Evolutionary conservation across 2,329 filamentous ascomycete genomes (phyloP).

Genomic region (Trichoderma semiorbis): DNA sequence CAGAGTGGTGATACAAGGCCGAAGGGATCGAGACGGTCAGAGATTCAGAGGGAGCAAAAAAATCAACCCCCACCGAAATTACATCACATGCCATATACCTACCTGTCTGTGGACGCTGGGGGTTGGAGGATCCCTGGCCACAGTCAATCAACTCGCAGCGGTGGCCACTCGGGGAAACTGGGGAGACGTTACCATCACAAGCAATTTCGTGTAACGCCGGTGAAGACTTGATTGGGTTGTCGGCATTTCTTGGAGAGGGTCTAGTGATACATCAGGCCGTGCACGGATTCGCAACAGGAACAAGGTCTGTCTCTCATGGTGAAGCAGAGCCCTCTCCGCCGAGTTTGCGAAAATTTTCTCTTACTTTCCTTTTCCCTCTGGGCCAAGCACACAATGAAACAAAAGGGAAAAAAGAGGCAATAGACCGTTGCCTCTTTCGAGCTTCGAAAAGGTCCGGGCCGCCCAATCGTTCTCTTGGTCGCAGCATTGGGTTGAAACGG

Average conservation of each 20-base stretch:
- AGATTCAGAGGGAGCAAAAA: not conserved
- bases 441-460: constrained; percentile 6
- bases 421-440: not conserved
- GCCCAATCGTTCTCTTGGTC: not conserved
- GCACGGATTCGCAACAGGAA: not conserved
- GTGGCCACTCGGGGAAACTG: constrained; percentile 14
- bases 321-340: not conserved
- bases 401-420: not conserved
- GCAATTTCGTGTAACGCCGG: constrained; percentile 15
- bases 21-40: not conserved
- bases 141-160: constrained; percentile 7
- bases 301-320: not conserved
- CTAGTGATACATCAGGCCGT: not conserved
- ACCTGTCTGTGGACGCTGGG: not conserved
- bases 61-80: not conserved
- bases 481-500: constrained; percentile 17
- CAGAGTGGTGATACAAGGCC: not conserved
- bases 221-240: constrained; percentile 2
- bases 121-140: not conserved
- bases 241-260: not conserved
- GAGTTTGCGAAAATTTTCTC: not conserved
- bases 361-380: not conserved
- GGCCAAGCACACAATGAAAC: not conserved
- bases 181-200: constrained; percentile 8
- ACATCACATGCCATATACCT: not conserved